A percentile compares a stretch with the other conserved stretches of the same genome.
Evolutionary conservation across 169 alveolate species (phyloP).

Genomic region (Cryptosporidium andersoni): DNA sequence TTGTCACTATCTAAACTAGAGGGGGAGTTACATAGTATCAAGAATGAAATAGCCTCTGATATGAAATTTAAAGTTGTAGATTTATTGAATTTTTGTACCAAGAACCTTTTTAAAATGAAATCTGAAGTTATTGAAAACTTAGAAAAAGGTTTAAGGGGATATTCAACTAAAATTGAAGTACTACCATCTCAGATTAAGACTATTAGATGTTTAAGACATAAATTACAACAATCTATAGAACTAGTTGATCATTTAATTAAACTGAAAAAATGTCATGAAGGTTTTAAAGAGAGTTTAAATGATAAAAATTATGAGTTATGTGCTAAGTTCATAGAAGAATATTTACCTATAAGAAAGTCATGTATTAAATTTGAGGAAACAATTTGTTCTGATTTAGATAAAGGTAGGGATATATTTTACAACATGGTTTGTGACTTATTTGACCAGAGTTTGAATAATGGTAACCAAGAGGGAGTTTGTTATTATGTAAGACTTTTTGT

Average conservation of each 20-base stretch:
- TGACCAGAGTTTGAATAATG: conserved; percentile 12
- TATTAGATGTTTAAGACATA: neutral
- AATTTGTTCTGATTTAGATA: conserved; percentile 28
- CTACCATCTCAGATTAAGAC: conserved; percentile 39
- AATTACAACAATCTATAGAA: conserved; percentile 25
- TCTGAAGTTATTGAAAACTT: conserved; percentile 38
- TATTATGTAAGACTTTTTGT: conserved; percentile 31
- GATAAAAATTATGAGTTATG: conserved; percentile 22
- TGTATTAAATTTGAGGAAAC: conserved; percentile 37
- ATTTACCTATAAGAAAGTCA: conserved; percentile 38
- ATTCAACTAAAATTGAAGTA: conserved; percentile 32
- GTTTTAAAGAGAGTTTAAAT: conserved; percentile 3
- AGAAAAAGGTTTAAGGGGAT: conserved; percentile 16
- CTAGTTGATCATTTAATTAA: conserved; percentile 31
- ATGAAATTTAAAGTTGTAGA: conserved; percentile 10
- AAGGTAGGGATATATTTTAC: conserved; percentile 27
- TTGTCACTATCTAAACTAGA: conserved; percentile 1
- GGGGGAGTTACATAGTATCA: conserved; percentile 3
- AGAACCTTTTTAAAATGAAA: conserved; percentile 35
- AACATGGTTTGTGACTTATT: neutral
- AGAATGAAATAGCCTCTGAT: conserved; percentile 1
- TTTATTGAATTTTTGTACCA: conserved; percentile 16
- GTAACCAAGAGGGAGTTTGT: conserved; percentile 16
- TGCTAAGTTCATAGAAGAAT: conserved; percentile 7
- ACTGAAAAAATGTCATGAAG: conserved; percentile 31